Evolutionary conservation across 441 rosid genomes (phyloP), one percentile per base, ranked within the genome.

Genomic region (Erodium moschatum): DNA sequence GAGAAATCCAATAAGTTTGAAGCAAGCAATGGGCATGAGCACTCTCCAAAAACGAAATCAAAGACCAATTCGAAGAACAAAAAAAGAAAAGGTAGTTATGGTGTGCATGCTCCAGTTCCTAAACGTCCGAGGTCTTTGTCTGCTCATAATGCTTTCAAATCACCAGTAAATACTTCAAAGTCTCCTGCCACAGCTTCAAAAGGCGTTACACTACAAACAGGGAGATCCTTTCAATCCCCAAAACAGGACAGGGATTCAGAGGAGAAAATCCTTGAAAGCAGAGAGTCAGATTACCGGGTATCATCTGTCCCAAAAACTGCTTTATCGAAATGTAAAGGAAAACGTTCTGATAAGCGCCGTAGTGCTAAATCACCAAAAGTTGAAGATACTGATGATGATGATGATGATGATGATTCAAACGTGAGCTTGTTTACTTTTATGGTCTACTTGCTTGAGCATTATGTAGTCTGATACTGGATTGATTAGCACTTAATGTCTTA

Each of bases 1-100:
- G 86, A 72, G 74, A 65, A 64, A 71, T 46, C 90, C 69, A 79
- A 77, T 72, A 90, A 82, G 78, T 87, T 86, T 76, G 95, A 86
- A 69, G 81, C 98, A 64, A 87, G 87, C 77, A 95, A 95, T 74
- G 98, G 98, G 69, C 95, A 85, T 76, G 85, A 76, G 66, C 84
- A 79, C 74, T 75, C 72, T 74, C 83, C 81, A n/a, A 75, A 68
- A 13, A 82, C 76, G 83, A 77, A 73, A 75, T 66, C 62, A 71
- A 85, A 83, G 72, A 67, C 79, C 65, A 81, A 75, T 20, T 67
- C 46, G 65, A 81, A 75, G 68, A 82, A 85, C 78, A 78, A 80
- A 76, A 92, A 86, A 75, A 81, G 86, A 79, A 83, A 84, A 79
- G 73, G 67, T 72, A 69, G 74, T 81, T 93, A 81, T 72, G 80